phyloP scores from a whole-genome alignment of 257 asterid species.

The Euphrasia confusa region DNA sequence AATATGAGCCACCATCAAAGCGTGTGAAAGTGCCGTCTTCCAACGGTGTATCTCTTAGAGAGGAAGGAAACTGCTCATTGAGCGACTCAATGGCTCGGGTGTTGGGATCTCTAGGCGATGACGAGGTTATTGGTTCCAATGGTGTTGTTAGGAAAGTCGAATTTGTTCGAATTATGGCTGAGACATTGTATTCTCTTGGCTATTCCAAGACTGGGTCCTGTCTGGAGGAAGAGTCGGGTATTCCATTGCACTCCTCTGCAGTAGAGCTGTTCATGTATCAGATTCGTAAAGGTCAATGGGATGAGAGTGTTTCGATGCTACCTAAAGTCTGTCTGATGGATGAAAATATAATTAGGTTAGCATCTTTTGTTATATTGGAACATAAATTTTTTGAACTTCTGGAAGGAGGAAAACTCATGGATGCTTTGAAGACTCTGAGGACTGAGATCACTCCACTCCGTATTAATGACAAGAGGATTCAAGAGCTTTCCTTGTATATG shows the following conservation, averaged over 20 bases:
- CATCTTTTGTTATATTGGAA: conserved; percentile 69
- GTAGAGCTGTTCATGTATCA: conserved; percentile 63
- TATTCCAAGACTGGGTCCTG: conserved; percentile 56
- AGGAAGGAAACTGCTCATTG: conserved; percentile 47
- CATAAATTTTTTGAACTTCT: conserved; percentile 71
- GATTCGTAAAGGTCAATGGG: conserved; percentile 80
- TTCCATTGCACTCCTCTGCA: conserved; percentile 49
- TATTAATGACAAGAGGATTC: conserved; percentile 46
- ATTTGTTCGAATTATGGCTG: conserved; percentile 67
- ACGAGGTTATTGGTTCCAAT: conserved; percentile 67
- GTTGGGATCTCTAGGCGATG: conserved; percentile 49
- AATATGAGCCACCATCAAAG: conserved; percentile 75
- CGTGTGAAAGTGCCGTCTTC: conserved; percentile 69
- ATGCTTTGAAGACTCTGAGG: conserved; percentile 77
- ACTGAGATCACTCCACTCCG: conserved; percentile 63
- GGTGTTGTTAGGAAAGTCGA: conserved; percentile 66
- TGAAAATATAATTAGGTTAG: conserved; percentile 46
- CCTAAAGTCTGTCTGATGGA: conserved; percentile 48
- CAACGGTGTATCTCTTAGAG: conserved; percentile 43
- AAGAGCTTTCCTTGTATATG: conserved; percentile 57
- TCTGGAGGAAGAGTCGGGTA: conserved; percentile 79
- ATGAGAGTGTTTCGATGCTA: conserved; percentile 58
- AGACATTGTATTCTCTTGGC: conserved; percentile 78
- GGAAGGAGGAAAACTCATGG: conserved; percentile 53
- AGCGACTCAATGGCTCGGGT: conserved; percentile 63